A percentile compares a stretch with the other conserved stretches of the same genome.
These are phyloP conservation scores for Erucastrum elatum DNA, from an alignment of 345 rosid genomes.

Conservation along the genomic window DNA sequence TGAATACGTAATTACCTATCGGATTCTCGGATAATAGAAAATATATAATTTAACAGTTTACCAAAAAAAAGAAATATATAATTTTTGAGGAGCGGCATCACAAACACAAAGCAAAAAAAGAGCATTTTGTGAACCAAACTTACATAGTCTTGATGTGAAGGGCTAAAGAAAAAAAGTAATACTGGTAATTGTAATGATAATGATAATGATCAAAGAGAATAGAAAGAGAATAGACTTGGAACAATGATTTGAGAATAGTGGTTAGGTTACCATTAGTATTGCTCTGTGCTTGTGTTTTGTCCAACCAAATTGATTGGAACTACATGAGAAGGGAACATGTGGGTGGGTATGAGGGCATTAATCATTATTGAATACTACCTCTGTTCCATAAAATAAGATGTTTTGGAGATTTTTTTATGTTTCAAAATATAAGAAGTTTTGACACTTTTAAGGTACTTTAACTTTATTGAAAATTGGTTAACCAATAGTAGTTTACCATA, in stretches of 20 bases:
- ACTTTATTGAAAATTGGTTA: too few species aligned
- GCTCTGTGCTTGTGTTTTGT: conserved; percentile 33
- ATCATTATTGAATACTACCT: conserved; percentile 21
- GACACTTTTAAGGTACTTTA: too few species aligned
- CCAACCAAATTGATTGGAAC: conserved; percentile 32
- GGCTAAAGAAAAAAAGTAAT: background rate
- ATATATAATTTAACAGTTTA: too few species aligned
- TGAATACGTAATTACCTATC: too few species aligned
- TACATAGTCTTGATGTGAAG: background rate
- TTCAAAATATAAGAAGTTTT: too few species aligned
- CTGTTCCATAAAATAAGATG: too few species aligned
- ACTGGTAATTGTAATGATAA: background rate
- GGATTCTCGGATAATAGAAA: too few species aligned
- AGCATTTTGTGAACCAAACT: background rate
- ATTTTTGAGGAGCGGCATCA: background rate
- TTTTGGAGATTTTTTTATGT: too few species aligned
- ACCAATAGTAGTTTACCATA: too few species aligned
- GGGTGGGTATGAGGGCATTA: conserved; percentile 29
- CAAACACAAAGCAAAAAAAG: background rate
- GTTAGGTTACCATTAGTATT: background rate
- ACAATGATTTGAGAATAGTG: conserved; percentile 16
- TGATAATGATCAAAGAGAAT: background rate
- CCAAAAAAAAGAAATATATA: background rate
- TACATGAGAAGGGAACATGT: conserved; percentile 32
- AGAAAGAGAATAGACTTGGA: conserved; percentile 8